phyloP scores from a whole-genome alignment of 495 filamentous ascomycete species.

The Chaetomidium leptoderma region DNA sequence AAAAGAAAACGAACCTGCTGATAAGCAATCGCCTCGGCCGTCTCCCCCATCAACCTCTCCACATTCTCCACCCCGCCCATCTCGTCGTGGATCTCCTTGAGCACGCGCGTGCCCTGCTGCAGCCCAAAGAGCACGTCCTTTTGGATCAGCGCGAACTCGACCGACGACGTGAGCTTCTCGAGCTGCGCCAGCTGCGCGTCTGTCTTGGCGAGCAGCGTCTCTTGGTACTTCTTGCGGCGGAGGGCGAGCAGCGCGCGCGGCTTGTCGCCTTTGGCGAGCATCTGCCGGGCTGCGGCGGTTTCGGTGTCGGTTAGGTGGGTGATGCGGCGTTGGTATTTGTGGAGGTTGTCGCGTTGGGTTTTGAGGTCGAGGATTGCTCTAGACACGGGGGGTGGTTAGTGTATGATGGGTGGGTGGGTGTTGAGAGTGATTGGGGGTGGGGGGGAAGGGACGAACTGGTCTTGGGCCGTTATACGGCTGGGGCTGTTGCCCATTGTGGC shows the following conservation, averaged over 20 bases:
- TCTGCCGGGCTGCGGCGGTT: conserved; percentile 74
- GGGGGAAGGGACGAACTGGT: conserved; percentile 33
- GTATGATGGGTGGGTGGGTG: not conserved
- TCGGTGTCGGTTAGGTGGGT: conserved; percentile 77
- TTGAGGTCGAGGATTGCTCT: conserved; percentile 93
- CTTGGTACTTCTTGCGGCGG: conserved; percentile 94
- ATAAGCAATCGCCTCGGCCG: conserved; percentile 79
- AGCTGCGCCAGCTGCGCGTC: conserved; percentile 85
- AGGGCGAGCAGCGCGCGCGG: conserved; percentile 80
- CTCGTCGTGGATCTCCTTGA: conserved; percentile 86
- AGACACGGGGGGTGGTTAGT: conserved; percentile 2
- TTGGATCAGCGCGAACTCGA: conserved; percentile 93
- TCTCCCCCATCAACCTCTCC: conserved; percentile 90
- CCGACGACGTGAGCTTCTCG: conserved; percentile 73
- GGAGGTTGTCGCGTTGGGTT: conserved; percentile 92
- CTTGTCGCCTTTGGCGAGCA: conserved; percentile 70
- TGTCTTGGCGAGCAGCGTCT: conserved; percentile 81
- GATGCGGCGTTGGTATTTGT: conserved; percentile 89
- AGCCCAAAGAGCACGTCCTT: conserved; percentile 91
- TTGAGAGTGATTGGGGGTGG: not conserved
- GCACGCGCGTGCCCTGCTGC: conserved; percentile 83
- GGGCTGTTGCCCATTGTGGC: conserved; percentile 41
- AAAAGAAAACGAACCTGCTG: conserved; percentile 58
- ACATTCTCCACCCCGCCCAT: conserved; percentile 94
- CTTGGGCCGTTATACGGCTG: conserved; percentile 47